phyloP scores from a whole-genome alignment of 805 yeast genomes.

The Candida sonorensis region DNA sequence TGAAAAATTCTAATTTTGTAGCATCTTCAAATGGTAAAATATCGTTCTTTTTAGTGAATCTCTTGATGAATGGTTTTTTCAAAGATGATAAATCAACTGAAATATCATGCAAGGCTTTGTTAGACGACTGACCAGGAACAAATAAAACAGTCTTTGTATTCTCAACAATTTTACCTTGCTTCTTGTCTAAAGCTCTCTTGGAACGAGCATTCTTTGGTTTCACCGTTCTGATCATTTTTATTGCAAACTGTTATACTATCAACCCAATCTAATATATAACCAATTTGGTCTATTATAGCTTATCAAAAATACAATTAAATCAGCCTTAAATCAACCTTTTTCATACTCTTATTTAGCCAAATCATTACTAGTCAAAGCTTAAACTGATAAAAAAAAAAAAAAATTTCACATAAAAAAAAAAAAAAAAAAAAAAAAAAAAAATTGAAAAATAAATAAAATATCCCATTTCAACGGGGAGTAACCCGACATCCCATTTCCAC shows the following conservation, averaged over 20 bases:
- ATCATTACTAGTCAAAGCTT: no score
- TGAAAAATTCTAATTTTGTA: constrained; percentile 76
- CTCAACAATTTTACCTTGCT: constrained; percentile 83
- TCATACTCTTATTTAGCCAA: no score
- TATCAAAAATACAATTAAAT: no score
- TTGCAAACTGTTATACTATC: neutral
- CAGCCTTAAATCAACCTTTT: no score
- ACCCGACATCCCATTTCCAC: constrained; percentile 5
- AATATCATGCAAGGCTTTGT: constrained; percentile 76
- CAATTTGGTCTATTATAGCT: no score
- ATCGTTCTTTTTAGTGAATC: constrained; percentile 84
- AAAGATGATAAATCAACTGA: constrained; percentile 83
- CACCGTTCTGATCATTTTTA: constrained; percentile 37
- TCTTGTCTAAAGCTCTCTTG: constrained; percentile 86
- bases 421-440: constrained; percentile 4
- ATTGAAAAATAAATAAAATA: constrained; percentile 5
- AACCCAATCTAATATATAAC: no score
- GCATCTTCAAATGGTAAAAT: constrained; percentile 91
- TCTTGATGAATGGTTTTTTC: constrained; percentile 84
- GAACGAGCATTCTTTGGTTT: constrained; percentile 94
- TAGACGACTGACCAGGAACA: constrained; percentile 81
- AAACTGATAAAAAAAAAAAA: no score
- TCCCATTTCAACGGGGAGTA: constrained; percentile 3
- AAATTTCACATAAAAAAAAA: neutral
- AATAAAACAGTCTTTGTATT: constrained; percentile 86